phyloP scores from a whole-genome alignment of 441 rosid species.

The Rhodomyrtus psidioides region DNA sequence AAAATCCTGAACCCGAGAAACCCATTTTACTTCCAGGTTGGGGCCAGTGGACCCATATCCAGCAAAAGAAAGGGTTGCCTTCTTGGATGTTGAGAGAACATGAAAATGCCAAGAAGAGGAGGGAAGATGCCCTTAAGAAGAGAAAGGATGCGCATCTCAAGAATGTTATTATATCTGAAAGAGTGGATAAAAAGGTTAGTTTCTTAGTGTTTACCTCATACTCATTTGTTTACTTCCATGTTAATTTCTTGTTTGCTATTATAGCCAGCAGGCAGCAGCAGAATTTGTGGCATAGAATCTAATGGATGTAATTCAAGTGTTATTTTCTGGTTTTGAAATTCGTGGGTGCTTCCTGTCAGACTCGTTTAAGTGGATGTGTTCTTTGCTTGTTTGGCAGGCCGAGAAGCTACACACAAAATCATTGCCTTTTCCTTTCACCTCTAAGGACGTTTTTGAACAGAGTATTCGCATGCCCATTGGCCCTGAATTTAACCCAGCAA shows the following conservation, averaged over 20 bases:
- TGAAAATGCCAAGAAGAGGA: conserved; percentile 52
- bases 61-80: conserved; percentile 72
- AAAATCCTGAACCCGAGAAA: conserved; percentile 78
- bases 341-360: background rate
- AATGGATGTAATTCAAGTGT: background rate
- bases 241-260: background rate
- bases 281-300: background rate
- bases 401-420: conserved; percentile 67
- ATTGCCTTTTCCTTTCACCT: conserved; percentile 77
- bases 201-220: background rate
- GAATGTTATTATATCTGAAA: conserved; percentile 78
- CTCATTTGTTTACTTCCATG: background rate
- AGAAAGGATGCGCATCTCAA: conserved; percentile 80
- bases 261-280: background rate
- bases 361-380: background rate
- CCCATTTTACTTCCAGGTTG: conserved; percentile 77
- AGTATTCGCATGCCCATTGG: conserved; percentile 89
- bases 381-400: conserved; percentile 37
- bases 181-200: conserved; percentile 73
- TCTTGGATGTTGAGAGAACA: conserved; percentile 76
- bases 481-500: conserved; percentile 82
- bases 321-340: background rate
- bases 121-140: conserved; percentile 61
- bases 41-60: conserved; percentile 88
- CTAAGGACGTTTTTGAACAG: conserved; percentile 69